Evolutionary conservation across 1,139 yeast species (phyloP), one percentile per base, ranked within the genome.

Genomic region (Pichia sp.): DNA sequence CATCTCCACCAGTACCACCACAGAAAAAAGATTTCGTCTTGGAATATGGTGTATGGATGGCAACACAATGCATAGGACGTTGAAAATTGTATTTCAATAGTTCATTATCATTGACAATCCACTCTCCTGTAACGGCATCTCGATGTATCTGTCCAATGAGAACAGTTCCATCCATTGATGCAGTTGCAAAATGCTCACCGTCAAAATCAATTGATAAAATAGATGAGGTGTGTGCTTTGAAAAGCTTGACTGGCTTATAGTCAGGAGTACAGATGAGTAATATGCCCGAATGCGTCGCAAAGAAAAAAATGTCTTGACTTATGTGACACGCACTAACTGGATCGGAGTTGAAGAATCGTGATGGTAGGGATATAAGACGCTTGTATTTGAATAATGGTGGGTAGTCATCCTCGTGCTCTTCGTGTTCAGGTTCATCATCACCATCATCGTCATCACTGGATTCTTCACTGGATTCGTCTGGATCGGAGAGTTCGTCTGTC

Each of bases 151-250:
- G 72, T 0, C 95, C 93, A 10, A 88, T 73, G 0, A 85, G 87
- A 0, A 88, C 82, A 0, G 95, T 83, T 0, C 98, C 97, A 54
- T 91, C 97, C 67, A 88, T 80, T 0, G 96, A 86, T 0, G 88
- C 95, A 0, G 94, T 79, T 0, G 88, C 94, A 47, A 88, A 74
- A 49, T 69, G 77, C 11, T 60, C 58, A 0, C 93, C 94, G 51
- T 86, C 94, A 0, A 83, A 72, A 39, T 78, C 74, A 3, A 78
- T 63, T 0, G 86, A 74, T 29, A 88, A 61, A 2, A 91, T 74
- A 0, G 96, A 85, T 0, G 97, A 91, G 32, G 85, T 66, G 50
- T 93, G 96, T 1, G 93, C 91, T 48, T 85, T 74, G 44, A 84
- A 71, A 0, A 95, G 79, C 27, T 93, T 66, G 2, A 86, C 62